Percentiles rank a stretch among this genome's conserved stretches.
Evolutionary conservation across 192 early-diverging fungal genomes (phyloP).

Genomic region (Backusella australiensis): DNA sequence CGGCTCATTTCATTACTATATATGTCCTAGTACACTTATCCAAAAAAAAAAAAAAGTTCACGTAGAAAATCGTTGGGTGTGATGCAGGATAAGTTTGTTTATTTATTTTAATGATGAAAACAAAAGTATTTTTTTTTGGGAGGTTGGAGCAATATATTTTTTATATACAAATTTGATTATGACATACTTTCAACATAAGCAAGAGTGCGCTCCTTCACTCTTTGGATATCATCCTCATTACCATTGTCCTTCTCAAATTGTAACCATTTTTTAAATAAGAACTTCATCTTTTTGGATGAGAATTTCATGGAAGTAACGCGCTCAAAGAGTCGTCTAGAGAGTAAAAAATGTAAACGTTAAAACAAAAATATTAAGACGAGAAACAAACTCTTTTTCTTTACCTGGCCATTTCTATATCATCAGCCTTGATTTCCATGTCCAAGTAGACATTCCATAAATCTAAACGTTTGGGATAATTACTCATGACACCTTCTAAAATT

Average conservation of each 20-base stretch:
- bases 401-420: conserved; percentile 66
- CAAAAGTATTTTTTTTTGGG: background rate
- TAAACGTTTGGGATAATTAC: conserved; percentile 87
- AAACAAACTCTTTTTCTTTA: conserved; percentile 16
- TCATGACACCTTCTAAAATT: conserved; percentile 94
- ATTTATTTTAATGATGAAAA: conserved; percentile 5
- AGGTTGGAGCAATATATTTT: background rate
- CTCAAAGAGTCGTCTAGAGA: conserved; percentile 75
- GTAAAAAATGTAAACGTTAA: background rate
- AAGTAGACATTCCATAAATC: conserved; percentile 97
- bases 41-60: no score
- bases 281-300: conserved; percentile 99
- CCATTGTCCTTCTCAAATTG: conserved; percentile 92
- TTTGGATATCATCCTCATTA: conserved; percentile 70
- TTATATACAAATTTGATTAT: conserved; percentile 14
- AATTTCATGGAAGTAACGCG: conserved; percentile 85
- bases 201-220: conserved; percentile 86
- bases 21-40: no score
- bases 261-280: conserved; percentile 98
- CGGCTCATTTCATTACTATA: no score
- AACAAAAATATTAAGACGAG: background rate
- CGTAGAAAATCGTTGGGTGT: no score
- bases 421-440: conserved; percentile 91
- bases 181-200: conserved; percentile 74
- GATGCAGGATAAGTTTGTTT: background rate